Evolutionary conservation across 192 early-diverging fungal species (phyloP), one percentile per base, ranked within the genome.

Genomic region (Podila horticola): DNA sequence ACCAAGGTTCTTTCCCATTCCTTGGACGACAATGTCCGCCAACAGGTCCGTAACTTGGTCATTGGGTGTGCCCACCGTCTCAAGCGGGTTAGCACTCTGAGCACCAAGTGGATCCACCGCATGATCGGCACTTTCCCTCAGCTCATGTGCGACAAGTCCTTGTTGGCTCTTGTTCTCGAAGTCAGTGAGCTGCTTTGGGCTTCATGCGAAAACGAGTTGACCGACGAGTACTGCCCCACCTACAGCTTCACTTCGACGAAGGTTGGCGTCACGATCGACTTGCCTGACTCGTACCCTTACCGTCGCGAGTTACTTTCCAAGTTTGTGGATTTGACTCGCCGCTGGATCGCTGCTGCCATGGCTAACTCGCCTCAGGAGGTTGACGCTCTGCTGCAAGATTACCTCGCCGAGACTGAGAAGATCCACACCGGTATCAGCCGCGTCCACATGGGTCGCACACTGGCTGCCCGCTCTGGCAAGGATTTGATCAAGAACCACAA

Each of bases 111-210:
- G 67, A 82, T 87, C 20, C 87, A 92, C 58, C 74, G 70, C 48
- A 85, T 95, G 51, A 82, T 95, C 36, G 58, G 57, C 24, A 74
- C 85, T 0, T 93, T 93, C 72, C 95, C 96, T 49, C 91, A 91
- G 62, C 79, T 95, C 2, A 90, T 99, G 57, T 93, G 93, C 62
- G 93, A 98, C 83, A 87, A 88, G 57, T 71, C 82, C 5, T 83
- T 92, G 2, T 63, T 96, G 15, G 87, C 85, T 48, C 86, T 92
- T 19, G 86, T 97, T 65, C 82, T 99, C 28, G 97, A 99, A 83
- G 74, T 97, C 15, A 88, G 96, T 19, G 92, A 94, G 70, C 85
- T 93, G 17, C 79, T 93, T 45, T 97, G 93, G 96, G 75, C 86
- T 57, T 90, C 91, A 66, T 92, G 92, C 72, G 91, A 92, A 71